Evolutionary conservation across 2,329 filamentous ascomycete genomes (phyloP).

Genomic region (Colletotrichum musae): DNA sequence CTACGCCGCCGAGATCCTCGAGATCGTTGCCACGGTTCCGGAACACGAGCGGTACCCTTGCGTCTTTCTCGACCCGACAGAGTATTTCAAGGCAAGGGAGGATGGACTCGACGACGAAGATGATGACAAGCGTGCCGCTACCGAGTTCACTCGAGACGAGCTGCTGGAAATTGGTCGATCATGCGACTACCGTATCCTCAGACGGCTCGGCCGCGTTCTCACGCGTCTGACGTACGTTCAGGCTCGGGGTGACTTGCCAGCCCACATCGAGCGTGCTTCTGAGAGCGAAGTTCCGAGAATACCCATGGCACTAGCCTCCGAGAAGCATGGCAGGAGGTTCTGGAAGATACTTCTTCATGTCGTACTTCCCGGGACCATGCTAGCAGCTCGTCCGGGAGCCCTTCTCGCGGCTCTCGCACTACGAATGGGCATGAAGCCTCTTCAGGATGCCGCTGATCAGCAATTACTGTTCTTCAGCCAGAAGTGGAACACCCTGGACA

Average conservation of each 20-base stretch:
- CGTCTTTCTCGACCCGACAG: slow-evolving; percentile 65
- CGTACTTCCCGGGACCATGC: slow-evolving; percentile 63
- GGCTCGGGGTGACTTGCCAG: slow-evolving; percentile 57
- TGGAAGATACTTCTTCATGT: slow-evolving; percentile 65
- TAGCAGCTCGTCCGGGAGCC: slow-evolving; percentile 59
- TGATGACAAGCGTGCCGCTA: slow-evolving; percentile 45
- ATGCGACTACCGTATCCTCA: slow-evolving; percentile 63
- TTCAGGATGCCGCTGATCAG: slow-evolving; percentile 56
- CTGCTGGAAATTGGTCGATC: slow-evolving; percentile 67
- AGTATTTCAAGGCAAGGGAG: slow-evolving; percentile 50
- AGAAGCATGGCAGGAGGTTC: slow-evolving; percentile 55
- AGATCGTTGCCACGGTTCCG: slow-evolving; percentile 54
- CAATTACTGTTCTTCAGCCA: slow-evolving; percentile 58
- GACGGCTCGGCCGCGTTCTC: slow-evolving; percentile 62
- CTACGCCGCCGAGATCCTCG: slow-evolving; percentile 59
- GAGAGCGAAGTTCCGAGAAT: slow-evolving; percentile 56
- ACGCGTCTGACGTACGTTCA: slow-evolving; percentile 61
- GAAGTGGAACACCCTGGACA: slow-evolving; percentile 62
- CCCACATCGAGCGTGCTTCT: slow-evolving; percentile 54
- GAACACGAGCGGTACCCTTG: slow-evolving; percentile 59
- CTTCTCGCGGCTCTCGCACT: slow-evolving; percentile 63
- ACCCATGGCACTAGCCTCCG: slow-evolving; percentile 57
- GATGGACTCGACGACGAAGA: slow-evolving; percentile 44
- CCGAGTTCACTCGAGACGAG: slow-evolving; percentile 59
- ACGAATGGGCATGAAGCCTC: slow-evolving; percentile 61